Conservation (phyloP, 2,329 filamentous ascomycete species). For the Verticillium dahliae region DNA sequence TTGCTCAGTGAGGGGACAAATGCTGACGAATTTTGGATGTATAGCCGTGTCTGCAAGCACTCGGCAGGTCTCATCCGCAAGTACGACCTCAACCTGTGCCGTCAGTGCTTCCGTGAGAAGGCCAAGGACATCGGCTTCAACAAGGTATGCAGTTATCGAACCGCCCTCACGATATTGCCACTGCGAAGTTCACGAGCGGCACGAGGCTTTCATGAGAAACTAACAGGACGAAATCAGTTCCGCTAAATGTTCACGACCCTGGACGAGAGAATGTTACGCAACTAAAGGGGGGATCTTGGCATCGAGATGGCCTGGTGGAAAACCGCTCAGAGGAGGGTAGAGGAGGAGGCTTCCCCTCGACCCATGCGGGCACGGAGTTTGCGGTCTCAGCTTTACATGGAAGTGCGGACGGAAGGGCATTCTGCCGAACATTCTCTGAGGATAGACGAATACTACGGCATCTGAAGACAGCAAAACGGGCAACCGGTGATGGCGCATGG, state of each 20-base stretch:
- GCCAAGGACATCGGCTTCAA: conserved; percentile 65
- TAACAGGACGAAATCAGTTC: conserved; percentile 20
- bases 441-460: conserved; percentile 37
- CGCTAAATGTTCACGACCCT: conserved; percentile 22
- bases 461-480: conserved; percentile 5
- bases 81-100: conserved; percentile 90
- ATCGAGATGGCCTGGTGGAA: conserved; percentile 19
- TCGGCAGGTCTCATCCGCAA: conserved; percentile 99
- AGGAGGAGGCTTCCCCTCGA: conserved; percentile 31
- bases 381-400: conserved; percentile 28
- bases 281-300: conserved; percentile 9
- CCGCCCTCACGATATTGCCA: neutral
- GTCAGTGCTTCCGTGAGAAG: conserved; percentile 75
- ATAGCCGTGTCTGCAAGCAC: conserved; percentile 74
- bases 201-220: conserved; percentile 7
- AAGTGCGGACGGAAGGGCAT: conserved; percentile 28
- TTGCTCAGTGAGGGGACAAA: conserved; percentile 2
- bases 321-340: conserved; percentile 20
- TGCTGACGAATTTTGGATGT: conserved; percentile 23
- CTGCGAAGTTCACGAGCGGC: neutral
- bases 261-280: conserved; percentile 8
- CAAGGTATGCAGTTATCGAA: conserved; percentile 45
- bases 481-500: neutral
- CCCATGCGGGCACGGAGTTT: conserved; percentile 30
- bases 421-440: conserved; percentile 33